phyloP scores from a whole-genome alignment of 2,329 filamentous ascomycete genomes.

The Fusarium sterilihyphosum region DNA sequence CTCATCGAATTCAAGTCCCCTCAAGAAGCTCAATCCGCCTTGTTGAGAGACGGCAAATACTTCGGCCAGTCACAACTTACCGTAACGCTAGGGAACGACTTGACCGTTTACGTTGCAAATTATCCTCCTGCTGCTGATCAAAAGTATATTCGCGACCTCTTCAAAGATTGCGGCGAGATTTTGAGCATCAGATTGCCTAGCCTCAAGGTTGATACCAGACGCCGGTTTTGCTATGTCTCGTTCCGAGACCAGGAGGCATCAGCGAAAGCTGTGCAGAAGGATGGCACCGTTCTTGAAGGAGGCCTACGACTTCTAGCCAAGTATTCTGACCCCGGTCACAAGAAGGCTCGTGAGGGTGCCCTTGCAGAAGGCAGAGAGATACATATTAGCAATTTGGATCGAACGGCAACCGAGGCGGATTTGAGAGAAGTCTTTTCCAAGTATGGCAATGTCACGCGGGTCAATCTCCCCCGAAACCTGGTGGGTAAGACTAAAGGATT shows the following conservation, averaged over 20 bases:
- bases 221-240: conserved; percentile 96
- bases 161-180: conserved; percentile 81
- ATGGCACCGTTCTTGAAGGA: conserved; percentile 75
- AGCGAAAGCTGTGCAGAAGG: conserved; percentile 74
- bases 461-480: conserved; percentile 75
- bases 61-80: conserved; percentile 78
- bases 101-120: conserved; percentile 91
- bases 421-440: conserved; percentile 76
- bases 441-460: conserved; percentile 78
- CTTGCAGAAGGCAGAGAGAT: conserved; percentile 89
- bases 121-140: conserved; percentile 84
- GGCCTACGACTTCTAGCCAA: conserved; percentile 77
- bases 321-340: conserved; percentile 83
- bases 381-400: conserved; percentile 77
- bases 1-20: conserved; percentile 85
- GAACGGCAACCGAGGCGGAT: conserved; percentile 71
- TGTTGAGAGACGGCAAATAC: conserved; percentile 82
- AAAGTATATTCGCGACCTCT: conserved; percentile 72
- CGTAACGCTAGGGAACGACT: conserved; percentile 78
- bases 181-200: conserved; percentile 90
- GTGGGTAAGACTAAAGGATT: conserved; percentile 78
- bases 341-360: conserved; percentile 82
- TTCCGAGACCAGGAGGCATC: conserved; percentile 78
- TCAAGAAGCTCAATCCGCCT: conserved; percentile 83
- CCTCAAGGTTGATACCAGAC: conserved; percentile 85